Evolutionary conservation across 257 asterid species (phyloP).

Genomic region (Cruciata laevipes): DNA sequence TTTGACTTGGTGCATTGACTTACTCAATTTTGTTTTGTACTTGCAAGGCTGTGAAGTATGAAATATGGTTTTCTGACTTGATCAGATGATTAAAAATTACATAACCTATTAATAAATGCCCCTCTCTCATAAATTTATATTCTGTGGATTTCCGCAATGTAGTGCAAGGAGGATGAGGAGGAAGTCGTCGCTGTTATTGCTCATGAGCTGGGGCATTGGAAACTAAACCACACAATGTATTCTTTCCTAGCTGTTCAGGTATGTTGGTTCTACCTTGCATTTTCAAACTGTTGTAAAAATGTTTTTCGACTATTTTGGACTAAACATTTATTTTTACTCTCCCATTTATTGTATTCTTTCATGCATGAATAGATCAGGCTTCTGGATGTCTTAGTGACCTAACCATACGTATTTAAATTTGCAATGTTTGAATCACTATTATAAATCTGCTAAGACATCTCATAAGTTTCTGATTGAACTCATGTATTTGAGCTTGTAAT

Average conservation of each 20-base stretch:
- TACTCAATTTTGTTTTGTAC: no score
- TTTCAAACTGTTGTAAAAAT: background rate
- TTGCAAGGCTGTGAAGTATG: background rate
- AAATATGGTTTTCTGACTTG: background rate
- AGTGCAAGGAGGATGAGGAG: slow-evolving; percentile 97
- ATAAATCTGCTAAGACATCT: no score
- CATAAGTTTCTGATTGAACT: background rate
- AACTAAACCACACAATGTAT: slow-evolving; percentile 83
- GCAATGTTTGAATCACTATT: background rate
- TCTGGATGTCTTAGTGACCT: background rate
- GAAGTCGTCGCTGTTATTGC: slow-evolving; percentile 98
- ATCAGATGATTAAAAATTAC: background rate
- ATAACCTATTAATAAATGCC: background rate
- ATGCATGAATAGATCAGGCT: background rate
- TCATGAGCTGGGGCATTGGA: slow-evolving; percentile 99
- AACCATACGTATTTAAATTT: background rate
- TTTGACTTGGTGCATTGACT: no score
- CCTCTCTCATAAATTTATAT: background rate
- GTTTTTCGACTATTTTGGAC: background rate
- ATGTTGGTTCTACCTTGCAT: slow-evolving; percentile 14
- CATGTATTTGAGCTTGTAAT: background rate
- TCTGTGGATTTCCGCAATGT: slow-evolving; percentile 14
- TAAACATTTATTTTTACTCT: background rate
- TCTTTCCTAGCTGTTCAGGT: slow-evolving; percentile 95
- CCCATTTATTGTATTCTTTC: background rate